A percentile compares a stretch with the other conserved stretches of the same genome.
phyloP scores from a whole-genome alignment of 495 filamentous ascomycete species.

The Daldinia caldariorum region DNA sequence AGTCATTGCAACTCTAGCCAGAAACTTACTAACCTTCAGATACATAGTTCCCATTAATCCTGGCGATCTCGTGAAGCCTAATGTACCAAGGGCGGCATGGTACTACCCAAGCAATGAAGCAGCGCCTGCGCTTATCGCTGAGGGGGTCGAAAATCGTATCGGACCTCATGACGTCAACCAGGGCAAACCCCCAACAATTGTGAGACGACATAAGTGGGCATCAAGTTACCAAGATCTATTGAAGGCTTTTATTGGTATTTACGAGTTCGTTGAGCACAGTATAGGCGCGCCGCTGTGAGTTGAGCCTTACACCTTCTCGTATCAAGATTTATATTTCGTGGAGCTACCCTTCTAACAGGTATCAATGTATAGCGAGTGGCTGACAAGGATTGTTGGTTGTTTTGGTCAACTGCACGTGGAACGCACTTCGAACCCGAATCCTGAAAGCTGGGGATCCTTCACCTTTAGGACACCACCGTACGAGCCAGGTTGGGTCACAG shows the following conservation, averaged over 20 bases:
- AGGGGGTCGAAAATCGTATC: accelerated
- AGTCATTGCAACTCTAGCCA: not conserved
- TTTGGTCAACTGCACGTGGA: not conserved
- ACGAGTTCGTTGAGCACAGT: not conserved
- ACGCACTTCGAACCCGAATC: not conserved
- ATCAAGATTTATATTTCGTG: not conserved
- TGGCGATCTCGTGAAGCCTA: not conserved
- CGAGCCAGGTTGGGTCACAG: not conserved
- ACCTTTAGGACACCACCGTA: slow-evolving; percentile 15
- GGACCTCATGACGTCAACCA: not conserved
- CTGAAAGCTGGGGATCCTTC: slow-evolving; percentile 9
- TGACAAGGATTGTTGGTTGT: not conserved
- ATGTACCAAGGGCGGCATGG: not conserved
- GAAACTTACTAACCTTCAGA: not conserved
- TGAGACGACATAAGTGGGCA: not conserved
- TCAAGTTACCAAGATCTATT: not conserved
- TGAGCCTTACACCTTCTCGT: not conserved
- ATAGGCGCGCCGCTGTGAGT: slow-evolving; percentile 10
- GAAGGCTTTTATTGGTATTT: not conserved
- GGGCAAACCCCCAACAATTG: not conserved
- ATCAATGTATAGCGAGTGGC: slow-evolving; percentile 15
- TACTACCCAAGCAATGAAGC: not conserved
- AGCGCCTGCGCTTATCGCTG: not conserved
- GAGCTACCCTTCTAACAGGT: not conserved
- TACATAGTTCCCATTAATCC: not conserved